Evolutionary conservation across 371 early-diverging fungal genomes (phyloP).

Genomic region (Mortierella sp.): DNA sequence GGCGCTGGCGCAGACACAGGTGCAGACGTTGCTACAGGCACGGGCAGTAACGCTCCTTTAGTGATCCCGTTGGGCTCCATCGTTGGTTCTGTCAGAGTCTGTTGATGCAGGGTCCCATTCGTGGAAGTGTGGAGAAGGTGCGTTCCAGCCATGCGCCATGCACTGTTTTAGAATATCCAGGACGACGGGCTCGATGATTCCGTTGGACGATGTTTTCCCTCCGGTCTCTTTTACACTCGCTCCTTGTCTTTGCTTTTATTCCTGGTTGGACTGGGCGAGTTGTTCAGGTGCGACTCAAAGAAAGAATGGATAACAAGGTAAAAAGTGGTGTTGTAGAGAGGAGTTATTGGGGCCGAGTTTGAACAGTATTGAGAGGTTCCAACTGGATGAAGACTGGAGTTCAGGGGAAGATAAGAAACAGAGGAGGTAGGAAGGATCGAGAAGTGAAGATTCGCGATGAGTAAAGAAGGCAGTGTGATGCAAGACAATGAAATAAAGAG

Average conservation of each 20-base stretch:
- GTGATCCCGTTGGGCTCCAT: constrained; percentile 51
- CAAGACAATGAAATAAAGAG: not conserved
- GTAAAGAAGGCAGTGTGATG: not conserved
- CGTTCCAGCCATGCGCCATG: constrained; percentile 56
- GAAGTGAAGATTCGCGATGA: not conserved
- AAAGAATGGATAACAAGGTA: not conserved
- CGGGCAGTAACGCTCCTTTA: constrained; percentile 30
- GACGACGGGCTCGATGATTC: constrained; percentile 3
- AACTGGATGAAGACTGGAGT: not conserved
- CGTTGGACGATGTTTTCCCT: constrained; percentile 12
- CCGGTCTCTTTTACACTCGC: constrained; percentile 14
- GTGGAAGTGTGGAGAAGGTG: constrained; percentile 37
- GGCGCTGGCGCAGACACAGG: constrained; percentile 14
- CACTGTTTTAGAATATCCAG: constrained; percentile 18
- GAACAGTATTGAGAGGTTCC: not conserved
- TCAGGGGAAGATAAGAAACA: not conserved
- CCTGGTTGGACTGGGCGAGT: not conserved
- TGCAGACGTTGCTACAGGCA: constrained; percentile 15
- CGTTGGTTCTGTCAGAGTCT: constrained; percentile 28
- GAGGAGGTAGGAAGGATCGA: not conserved
- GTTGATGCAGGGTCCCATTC: constrained; percentile 34
- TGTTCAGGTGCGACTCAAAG: not conserved
- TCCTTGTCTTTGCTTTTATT: constrained; percentile 5
- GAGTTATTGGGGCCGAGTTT: not conserved
- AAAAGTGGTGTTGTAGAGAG: not conserved